Evolutionary conservation across 208 protist genomes (phyloP), one percentile per base, ranked within the genome.

Genomic region (Naegleria gruberi): DNA sequence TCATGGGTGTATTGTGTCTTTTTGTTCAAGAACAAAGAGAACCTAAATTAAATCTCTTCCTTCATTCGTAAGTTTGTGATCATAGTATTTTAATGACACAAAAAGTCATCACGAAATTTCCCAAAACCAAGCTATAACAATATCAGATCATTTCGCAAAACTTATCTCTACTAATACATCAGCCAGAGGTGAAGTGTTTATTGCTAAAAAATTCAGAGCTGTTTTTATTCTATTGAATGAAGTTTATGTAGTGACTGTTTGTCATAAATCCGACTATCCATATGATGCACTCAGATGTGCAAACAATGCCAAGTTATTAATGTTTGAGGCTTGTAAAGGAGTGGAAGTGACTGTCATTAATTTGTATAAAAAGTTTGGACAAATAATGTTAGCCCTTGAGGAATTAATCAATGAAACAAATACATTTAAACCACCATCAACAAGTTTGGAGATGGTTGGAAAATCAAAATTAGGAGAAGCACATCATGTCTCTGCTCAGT

Each of bases 241-340:
- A 87, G 44, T 87, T 15, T 87, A 87, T 87, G 83, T 87, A 6
- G 83, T 87, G 4, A 55, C 43, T 55, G 83, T 87, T 45, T 87
- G 83, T 55, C 44, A 46, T 55, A 34, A 42, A 34, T 34, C 19
- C 42, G 83, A 87, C 55, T 87, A 87, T 40, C 83, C 83, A 4
- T 87, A 42, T 87, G 83, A 87, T 55, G 41, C 83, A n/a, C 41
- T 55, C 4, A 26, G 83, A 41, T 87, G 83, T 87, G 26, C 30
- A 6, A 87, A 87, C 40, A 46, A 87, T 55, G 83, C 83, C 19
- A 87, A 87, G 55, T 55, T 34, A 41, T 34, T 87, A 37, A 30
- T 87, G 23, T 87, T 87, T 87, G 83, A 87, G n/a, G 44, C 83
- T 5, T 87, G 83, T 41, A 87, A 87, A 55, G 83, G 83, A 12